A percentile compares a stretch with the other conserved stretches of the same genome.
phyloP scores from a whole-genome alignment of 257 asterid genomes.

The Salvia miltiorrhiza region DNA sequence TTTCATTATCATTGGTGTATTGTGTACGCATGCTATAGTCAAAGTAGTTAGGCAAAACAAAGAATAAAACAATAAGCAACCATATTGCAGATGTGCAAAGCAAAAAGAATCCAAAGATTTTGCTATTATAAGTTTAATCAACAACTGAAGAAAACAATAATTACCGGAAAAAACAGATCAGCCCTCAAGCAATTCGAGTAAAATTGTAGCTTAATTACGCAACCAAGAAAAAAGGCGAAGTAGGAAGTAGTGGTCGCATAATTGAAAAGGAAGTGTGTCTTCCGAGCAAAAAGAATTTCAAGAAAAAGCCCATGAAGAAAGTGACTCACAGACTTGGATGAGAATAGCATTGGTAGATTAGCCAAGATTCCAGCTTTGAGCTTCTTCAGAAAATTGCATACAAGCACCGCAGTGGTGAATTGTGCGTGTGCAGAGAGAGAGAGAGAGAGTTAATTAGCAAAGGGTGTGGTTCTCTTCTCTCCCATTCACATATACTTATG shows the following conservation, averaged over 20 bases:
- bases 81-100: constrained; percentile 16
- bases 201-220: background rate
- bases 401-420: constrained; percentile 9
- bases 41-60: constrained; percentile 22
- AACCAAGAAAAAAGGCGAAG: background rate
- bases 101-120: background rate
- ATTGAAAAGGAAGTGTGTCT: background rate
- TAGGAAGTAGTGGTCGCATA: background rate
- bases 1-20: background rate
- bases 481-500: background rate
- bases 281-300: constrained; percentile 21
- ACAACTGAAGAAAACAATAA: background rate
- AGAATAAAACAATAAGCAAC: background rate
- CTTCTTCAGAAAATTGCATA: constrained; percentile 20
- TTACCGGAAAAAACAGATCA: constrained; percentile 26
- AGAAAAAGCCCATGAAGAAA: background rate
- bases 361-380: constrained; percentile 26
- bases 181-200: constrained; percentile 3
- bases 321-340: constrained; percentile 36
- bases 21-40: constrained; percentile 5
- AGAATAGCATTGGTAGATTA: constrained; percentile 23
- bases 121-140: background rate
- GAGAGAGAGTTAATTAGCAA: constrained; percentile 17
- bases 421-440: background rate
- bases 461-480: constrained; percentile 11